phyloP scores from a whole-genome alignment of 805 yeast species.

The Blastobotrys attinorum region DNA sequence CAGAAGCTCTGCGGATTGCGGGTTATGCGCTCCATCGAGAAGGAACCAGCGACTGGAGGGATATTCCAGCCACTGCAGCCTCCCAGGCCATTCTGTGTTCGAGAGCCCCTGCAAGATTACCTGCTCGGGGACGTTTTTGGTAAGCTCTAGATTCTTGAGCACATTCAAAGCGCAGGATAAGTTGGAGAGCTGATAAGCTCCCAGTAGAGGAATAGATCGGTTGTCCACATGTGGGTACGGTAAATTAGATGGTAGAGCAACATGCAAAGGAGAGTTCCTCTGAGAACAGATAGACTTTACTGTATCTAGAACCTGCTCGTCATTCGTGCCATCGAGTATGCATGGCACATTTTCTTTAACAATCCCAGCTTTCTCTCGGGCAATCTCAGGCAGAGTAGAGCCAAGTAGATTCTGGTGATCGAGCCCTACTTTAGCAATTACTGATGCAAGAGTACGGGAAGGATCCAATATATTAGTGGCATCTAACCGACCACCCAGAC shows the following conservation, averaged over 20 bases:
- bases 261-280: neutral
- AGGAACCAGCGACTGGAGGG: conserved; percentile 34
- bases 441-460: conserved; percentile 50
- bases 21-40: conserved; percentile 92
- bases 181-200: conserved; percentile 66
- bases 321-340: conserved; percentile 67
- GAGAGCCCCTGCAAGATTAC: conserved; percentile 45
- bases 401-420: conserved; percentile 84
- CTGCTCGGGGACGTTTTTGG: conserved; percentile 24
- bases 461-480: conserved; percentile 63
- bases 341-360: conserved; percentile 53
- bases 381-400: conserved; percentile 52
- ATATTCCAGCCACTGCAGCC: conserved; percentile 50
- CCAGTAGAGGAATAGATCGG: conserved; percentile 48
- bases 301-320: conserved; percentile 33
- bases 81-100: conserved; percentile 73
- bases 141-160: conserved; percentile 32
- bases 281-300: conserved; percentile 4
- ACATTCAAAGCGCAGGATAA: conserved; percentile 59
- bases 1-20: conserved; percentile 72
- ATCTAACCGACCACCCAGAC: conserved; percentile 84
- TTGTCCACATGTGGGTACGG: conserved; percentile 4
- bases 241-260: conserved; percentile 5
- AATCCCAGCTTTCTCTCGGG: conserved; percentile 81
- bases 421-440: conserved; percentile 74